Conservation (phyloP, 345 rosid species). For the Moricandia arvensis region DNA sequence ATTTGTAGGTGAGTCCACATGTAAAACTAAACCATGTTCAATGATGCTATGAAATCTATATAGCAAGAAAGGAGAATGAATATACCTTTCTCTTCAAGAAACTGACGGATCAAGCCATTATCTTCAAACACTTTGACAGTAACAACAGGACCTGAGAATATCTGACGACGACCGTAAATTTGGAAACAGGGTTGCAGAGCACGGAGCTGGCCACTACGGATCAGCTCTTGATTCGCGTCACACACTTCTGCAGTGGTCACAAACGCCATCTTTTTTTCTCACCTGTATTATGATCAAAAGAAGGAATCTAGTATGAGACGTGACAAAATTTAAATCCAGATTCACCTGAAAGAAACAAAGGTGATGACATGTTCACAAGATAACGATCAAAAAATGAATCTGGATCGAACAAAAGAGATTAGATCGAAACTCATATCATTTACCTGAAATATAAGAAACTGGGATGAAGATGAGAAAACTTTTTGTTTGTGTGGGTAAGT, state of each 20-base stretch:
- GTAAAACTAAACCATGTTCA: not conserved
- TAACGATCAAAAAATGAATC: constrained; percentile 5
- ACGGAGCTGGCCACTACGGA: constrained; percentile 72
- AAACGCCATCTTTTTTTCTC: constrained; percentile 54
- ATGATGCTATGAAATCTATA: not conserved
- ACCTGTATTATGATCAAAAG: constrained; percentile 26
- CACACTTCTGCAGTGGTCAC: constrained; percentile 85
- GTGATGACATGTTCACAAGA: not conserved
- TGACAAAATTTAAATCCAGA: not conserved
- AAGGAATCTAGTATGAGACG: not conserved
- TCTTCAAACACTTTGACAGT: constrained; percentile 82
- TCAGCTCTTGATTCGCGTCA: constrained; percentile 76
- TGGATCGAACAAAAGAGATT: not conserved
- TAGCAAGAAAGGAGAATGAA: not conserved
- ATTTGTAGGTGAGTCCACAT: no score
- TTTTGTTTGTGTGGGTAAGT: not conserved
- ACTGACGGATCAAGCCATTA: constrained; percentile 76
- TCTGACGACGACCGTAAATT: constrained; percentile 76
- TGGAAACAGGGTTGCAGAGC: constrained; percentile 75
- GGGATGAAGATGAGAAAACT: not conserved
- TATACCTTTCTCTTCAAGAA: constrained; percentile 71
- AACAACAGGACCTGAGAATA: constrained; percentile 74
- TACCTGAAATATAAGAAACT: constrained; percentile 26
- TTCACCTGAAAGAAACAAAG: not conserved
- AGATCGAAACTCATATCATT: constrained; percentile 9